Conservation (phyloP, 257 asterid genomes). For the Gynochthodes officinalis region DNA sequence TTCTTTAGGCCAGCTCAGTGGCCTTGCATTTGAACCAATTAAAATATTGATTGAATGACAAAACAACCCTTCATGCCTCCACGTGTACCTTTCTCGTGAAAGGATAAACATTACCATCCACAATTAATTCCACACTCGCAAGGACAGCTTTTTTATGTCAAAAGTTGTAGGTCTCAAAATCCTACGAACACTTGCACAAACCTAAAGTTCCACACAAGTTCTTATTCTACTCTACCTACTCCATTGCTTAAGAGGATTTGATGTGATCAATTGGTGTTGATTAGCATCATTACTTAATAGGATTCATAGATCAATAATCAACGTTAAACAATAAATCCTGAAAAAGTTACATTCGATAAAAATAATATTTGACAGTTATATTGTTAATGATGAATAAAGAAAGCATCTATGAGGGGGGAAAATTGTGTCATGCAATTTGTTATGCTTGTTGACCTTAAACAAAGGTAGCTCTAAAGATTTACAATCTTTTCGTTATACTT, state of each 20-base stretch:
- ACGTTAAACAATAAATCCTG: too few species aligned
- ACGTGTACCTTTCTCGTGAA: neutral
- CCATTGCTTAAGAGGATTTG: neutral
- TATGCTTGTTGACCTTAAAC: neutral
- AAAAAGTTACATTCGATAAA: too few species aligned
- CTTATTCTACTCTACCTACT: neutral
- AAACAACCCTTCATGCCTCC: constrained; percentile 17
- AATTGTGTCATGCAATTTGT: too few species aligned
- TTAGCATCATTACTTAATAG: neutral
- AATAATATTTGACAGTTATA: neutral
- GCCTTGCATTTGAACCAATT: constrained; percentile 5
- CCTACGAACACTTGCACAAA: neutral
- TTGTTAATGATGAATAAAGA: too few species aligned
- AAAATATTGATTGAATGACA: constrained; percentile 5
- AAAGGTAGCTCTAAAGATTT: neutral
- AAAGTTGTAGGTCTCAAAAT: neutral
- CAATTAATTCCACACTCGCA: neutral
- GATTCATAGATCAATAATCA: too few species aligned
- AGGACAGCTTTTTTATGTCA: neutral
- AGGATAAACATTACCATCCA: constrained; percentile 1
- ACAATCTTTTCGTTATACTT: neutral
- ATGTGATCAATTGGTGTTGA: neutral
- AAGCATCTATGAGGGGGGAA: neutral
- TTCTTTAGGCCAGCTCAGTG: constrained; percentile 26
- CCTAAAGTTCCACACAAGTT: neutral